Percentiles rank a stretch among this genome's conserved stretches.
phyloP scores from a whole-genome alignment of 306 rosid genomes.

The Abrus precatorius region DNA sequence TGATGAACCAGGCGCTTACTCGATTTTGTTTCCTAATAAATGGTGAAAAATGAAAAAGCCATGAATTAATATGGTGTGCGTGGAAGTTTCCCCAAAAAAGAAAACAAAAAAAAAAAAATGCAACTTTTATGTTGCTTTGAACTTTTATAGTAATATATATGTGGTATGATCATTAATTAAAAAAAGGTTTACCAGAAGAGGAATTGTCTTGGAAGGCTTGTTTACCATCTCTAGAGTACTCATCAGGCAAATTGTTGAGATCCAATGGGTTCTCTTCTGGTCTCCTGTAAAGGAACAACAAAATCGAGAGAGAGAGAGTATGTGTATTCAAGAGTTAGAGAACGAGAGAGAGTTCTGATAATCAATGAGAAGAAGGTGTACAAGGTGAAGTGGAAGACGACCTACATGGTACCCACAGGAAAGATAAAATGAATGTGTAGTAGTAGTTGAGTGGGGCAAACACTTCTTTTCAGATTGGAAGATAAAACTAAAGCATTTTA shows the following conservation, averaged over 20 bases:
- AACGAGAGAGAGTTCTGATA: not conserved
- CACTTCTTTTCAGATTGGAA: constrained; percentile 56
- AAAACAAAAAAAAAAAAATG: not conserved
- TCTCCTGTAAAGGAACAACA: constrained; percentile 69
- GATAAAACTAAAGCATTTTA: constrained; percentile 51
- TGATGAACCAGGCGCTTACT: constrained; percentile 5
- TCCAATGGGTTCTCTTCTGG: constrained; percentile 79
- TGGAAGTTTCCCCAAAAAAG: not conserved
- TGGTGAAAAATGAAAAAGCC: constrained; percentile 9
- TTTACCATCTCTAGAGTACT: constrained; percentile 65
- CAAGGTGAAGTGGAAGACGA: constrained; percentile 54
- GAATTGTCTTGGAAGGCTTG: constrained; percentile 61
- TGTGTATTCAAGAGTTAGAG: not conserved
- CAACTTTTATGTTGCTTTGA: constrained; percentile 16
- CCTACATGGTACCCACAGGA: constrained; percentile 85
- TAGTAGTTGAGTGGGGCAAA: constrained; percentile 23
- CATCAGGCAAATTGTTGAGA: constrained; percentile 93
- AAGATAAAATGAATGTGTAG: constrained; percentile 9
- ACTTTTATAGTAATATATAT: constrained; percentile 9
- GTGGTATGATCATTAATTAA: not conserved
- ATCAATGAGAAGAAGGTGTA: constrained; percentile 10
- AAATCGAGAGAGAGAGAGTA: constrained; percentile 15
- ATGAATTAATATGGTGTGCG: not conserved
- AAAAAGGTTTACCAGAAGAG: constrained; percentile 54
- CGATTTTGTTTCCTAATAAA: constrained; percentile 27